Evolutionary conservation across 257 asterid genomes (phyloP).

Genomic region (Plantago ovata): DNA sequence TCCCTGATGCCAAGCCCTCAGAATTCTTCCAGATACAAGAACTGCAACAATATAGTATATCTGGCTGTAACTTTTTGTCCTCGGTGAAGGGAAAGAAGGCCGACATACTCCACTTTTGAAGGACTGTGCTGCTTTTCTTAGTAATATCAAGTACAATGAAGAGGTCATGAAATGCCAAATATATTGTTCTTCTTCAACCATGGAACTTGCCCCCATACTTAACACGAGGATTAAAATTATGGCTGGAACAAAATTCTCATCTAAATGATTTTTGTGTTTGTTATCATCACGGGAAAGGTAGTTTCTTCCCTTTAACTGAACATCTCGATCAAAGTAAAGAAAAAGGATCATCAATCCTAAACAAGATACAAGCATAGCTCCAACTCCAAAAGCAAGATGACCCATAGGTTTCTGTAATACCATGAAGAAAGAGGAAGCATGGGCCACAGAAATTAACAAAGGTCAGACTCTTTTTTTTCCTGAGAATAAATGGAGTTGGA

Average conservation of each 20-base stretch:
- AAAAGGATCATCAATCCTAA: slow-evolving; percentile 48
- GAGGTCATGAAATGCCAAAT: slow-evolving; percentile 79
- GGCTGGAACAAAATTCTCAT: slow-evolving; percentile 41
- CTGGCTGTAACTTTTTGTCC: slow-evolving; percentile 19
- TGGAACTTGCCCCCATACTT: slow-evolving; percentile 95
- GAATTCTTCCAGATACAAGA: slow-evolving; percentile 68
- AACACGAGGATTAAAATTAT: slow-evolving; percentile 41
- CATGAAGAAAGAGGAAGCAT: slow-evolving; percentile 20
- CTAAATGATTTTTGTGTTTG: slow-evolving; percentile 49
- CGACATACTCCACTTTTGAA: slow-evolving; percentile 13
- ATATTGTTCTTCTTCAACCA: slow-evolving; percentile 93
- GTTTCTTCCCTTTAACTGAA: slow-evolving; percentile 23
- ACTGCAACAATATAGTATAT: slow-evolving; percentile 32
- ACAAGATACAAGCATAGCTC: slow-evolving; percentile 68
- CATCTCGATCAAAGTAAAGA: slow-evolving; percentile 36
- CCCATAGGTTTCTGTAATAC: slow-evolving; percentile 62
- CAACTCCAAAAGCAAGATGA: slow-evolving; percentile 57
- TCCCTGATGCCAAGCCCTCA: slow-evolving; percentile 98
- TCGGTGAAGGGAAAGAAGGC: slow-evolving; percentile 17
- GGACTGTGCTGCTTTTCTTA: slow-evolving; percentile 54
- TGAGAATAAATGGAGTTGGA: slow-evolving; percentile 14
- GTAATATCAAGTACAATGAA: slow-evolving; percentile 58
- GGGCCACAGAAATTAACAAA: not conserved
- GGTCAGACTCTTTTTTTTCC: not conserved
- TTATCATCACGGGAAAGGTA: slow-evolving; percentile 20